Evolutionary conservation across 2,329 filamentous ascomycete genomes (phyloP).

Genomic region (Stenocarpella maydis): DNA sequence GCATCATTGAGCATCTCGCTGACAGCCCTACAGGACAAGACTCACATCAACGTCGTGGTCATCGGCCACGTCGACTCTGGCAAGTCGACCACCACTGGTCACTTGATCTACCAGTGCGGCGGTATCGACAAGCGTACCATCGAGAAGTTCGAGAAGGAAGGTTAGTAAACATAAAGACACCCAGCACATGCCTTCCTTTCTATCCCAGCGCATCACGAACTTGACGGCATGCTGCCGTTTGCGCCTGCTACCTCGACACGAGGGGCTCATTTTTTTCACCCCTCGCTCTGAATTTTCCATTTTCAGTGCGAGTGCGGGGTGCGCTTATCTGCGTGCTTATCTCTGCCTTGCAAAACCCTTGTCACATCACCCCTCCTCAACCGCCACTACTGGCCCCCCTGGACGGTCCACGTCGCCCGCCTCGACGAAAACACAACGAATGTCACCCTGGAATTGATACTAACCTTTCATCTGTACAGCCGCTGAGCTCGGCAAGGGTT

Average conservation of each 20-base stretch:
- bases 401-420: neutral
- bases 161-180: constrained; percentile 59
- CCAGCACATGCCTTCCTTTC: neutral
- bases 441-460: neutral
- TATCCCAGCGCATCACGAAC: neutral
- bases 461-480: constrained; percentile 58
- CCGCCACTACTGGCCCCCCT: no score
- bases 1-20: constrained; percentile 31
- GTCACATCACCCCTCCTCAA: constrained; percentile 8
- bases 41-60: constrained; percentile 79
- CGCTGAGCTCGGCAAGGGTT: constrained; percentile 99
- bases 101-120: constrained; percentile 99
- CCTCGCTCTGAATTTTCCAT: constrained; percentile 33
- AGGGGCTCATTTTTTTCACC: constrained; percentile 32
- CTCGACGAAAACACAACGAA: no score
- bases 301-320: constrained; percentile 35
- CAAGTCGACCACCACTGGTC: constrained; percentile 94
- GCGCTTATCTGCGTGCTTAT: constrained; percentile 30
- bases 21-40: constrained; percentile 84
- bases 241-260: constrained; percentile 30
- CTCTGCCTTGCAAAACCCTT: constrained; percentile 3
- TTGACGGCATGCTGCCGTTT: constrained; percentile 34
- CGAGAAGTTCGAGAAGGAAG: constrained; percentile 99
- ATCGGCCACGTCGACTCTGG: constrained; percentile 95
- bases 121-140: constrained; percentile 99